Evolutionary conservation across 352 stramenopile species (phyloP).

Genomic region (Phytophthora hibernalis): DNA sequence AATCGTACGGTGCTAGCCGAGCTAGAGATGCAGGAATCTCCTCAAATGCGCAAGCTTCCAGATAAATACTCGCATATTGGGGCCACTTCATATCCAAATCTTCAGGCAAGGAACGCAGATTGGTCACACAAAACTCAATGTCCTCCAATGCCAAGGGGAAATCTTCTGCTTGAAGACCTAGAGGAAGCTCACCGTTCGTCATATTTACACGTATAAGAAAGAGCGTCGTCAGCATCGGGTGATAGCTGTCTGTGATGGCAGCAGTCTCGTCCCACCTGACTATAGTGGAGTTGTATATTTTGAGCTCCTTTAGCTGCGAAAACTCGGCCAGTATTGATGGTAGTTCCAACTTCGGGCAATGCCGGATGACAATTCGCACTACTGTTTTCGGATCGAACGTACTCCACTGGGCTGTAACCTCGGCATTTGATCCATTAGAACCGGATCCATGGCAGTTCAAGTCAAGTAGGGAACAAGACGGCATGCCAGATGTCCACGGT

Average conservation of each 20-base stretch:
- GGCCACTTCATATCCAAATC: constrained; percentile 50
- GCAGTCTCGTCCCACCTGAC: constrained; percentile 12
- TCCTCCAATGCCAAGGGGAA: constrained; percentile 20
- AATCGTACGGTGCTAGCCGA: constrained; percentile 28
- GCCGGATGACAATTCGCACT: constrained; percentile 29
- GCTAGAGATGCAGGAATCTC: constrained; percentile 21
- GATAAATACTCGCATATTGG: constrained; percentile 34
- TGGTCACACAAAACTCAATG: constrained; percentile 42
- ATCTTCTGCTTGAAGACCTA: constrained; percentile 16
- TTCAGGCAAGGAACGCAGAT: constrained; percentile 38
- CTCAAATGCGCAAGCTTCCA: constrained; percentile 27
- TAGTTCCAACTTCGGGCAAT: constrained; percentile 44
- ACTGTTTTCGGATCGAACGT: constrained; percentile 30
- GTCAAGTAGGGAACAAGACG: constrained; percentile 50
- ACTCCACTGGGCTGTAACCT: constrained; percentile 20
- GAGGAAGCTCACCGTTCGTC: constrained; percentile 10
- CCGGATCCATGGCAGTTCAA: constrained; percentile 40
- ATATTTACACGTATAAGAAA: constrained; percentile 28
- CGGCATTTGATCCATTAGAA: constrained; percentile 5
- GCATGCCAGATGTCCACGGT: constrained; percentile 40
- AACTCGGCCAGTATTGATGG: constrained; percentile 23
- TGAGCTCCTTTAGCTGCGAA: constrained; percentile 20
- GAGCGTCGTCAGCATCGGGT: constrained; percentile 21
- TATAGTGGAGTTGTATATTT: constrained; percentile 39
- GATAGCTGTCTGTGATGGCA: constrained; percentile 10